These are phyloP conservation scores for Pythium utonaiense DNA, from an alignment of 352 stramenopile genomes.

Conservation along the genomic window DNA sequence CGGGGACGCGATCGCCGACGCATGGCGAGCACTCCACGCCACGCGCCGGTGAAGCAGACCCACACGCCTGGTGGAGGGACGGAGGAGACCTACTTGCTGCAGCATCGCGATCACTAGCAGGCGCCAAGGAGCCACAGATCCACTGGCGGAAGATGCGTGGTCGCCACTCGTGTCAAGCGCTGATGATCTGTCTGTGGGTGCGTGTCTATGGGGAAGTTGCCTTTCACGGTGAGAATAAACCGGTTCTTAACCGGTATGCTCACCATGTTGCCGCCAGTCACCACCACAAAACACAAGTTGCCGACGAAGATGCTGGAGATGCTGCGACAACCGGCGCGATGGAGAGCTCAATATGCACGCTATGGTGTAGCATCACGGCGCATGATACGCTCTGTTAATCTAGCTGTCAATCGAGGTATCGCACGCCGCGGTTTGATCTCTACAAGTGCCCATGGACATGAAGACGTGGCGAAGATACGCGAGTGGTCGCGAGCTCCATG, in stretches of 20 bases:
- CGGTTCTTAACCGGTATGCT: not conserved
- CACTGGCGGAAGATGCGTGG: not conserved
- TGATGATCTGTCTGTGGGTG: not conserved
- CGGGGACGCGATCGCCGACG: not conserved
- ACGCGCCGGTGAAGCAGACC: not conserved
- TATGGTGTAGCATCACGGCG: no score
- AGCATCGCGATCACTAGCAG: not conserved
- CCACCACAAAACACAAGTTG: not conserved
- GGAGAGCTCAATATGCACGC: no score
- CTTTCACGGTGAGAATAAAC: not conserved
- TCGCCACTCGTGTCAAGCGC: not conserved
- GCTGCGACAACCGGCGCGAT: not conserved
- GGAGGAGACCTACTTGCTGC: not conserved
- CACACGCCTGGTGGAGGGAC: not conserved
- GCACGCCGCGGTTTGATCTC: no score
- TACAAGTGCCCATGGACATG: not conserved
- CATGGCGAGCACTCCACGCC: not conserved
- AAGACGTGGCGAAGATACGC: no score
- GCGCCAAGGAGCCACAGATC: not conserved
- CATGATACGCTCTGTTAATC: not conserved
- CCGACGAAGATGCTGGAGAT: not conserved
- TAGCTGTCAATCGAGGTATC: not conserved
- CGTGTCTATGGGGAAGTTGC: slow-evolving; percentile 3
- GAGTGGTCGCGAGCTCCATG: no score
- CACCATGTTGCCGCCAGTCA: not conserved